These are phyloP conservation scores for Fusarium bulbicola DNA, from an alignment of 2,329 filamentous ascomycete genomes.

Conservation along the genomic window DNA sequence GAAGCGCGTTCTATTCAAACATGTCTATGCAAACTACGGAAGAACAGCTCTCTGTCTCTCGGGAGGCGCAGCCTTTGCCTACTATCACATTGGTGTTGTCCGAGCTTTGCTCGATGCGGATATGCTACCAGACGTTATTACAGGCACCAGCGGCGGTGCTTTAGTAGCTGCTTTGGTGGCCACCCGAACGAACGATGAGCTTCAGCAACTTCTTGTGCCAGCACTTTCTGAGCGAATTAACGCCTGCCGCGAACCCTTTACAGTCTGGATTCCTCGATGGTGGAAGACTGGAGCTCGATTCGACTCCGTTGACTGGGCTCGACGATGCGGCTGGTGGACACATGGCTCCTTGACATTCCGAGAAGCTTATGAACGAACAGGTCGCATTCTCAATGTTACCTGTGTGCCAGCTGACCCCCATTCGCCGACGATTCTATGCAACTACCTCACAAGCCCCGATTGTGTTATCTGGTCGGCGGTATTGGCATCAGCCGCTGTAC, in stretches of 20 bases:
- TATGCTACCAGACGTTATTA: constrained; percentile 91
- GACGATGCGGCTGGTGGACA: constrained; percentile 87
- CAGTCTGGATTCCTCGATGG: constrained; percentile 84
- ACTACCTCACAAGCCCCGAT: constrained; percentile 94
- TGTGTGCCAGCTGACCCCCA: constrained; percentile 97
- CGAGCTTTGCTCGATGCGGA: constrained; percentile 88
- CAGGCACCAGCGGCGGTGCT: constrained; percentile 93
- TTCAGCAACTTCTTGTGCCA: constrained; percentile 85
- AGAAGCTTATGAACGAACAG: constrained; percentile 93
- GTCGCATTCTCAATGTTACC: constrained; percentile 92
- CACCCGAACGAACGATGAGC: constrained; percentile 90
- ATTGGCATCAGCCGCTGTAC: constrained; percentile 92
- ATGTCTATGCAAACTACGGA: constrained; percentile 89
- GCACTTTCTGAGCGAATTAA: constrained; percentile 86
- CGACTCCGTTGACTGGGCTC: constrained; percentile 92
- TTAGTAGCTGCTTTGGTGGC: constrained; percentile 87
- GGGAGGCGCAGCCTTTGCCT: constrained; percentile 92
- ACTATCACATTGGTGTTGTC: constrained; percentile 94
- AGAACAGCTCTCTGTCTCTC: constrained; percentile 92
- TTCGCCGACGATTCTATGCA: constrained; percentile 89
- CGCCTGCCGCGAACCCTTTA: constrained; percentile 81
- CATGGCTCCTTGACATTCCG: constrained; percentile 91
- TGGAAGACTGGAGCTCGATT: constrained; percentile 94
- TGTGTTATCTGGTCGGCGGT: constrained; percentile 99
- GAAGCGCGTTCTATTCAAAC: constrained; percentile 86